These are phyloP conservation scores for Candida chilensis DNA, from an alignment of 805 yeast genomes.

Conservation along the genomic window DNA sequence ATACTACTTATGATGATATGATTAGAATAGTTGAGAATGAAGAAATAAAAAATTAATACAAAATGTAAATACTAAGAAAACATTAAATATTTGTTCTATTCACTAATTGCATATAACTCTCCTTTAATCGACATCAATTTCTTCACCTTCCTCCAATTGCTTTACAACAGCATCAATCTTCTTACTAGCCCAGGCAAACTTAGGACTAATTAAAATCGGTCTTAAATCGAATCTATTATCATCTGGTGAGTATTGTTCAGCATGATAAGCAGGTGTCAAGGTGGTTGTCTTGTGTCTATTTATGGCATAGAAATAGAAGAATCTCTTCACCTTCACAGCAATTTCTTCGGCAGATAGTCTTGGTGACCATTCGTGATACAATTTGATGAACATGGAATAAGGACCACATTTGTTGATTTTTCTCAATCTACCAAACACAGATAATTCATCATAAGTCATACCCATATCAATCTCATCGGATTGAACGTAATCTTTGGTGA, in stretches of 20 bases:
- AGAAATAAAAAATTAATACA: background rate
- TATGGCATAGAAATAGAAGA: constrained; percentile 89
- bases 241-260: constrained; percentile 97
- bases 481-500: constrained; percentile 85
- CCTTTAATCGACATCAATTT: background rate
- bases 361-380: constrained; percentile 90
- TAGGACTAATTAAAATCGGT: constrained; percentile 89
- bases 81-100: too few relatives aligned
- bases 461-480: constrained; percentile 99
- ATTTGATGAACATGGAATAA: constrained; percentile 83
- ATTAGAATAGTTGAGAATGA: too few relatives aligned
- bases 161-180: constrained; percentile 77
- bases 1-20: too few relatives aligned
- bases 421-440: constrained; percentile 83
- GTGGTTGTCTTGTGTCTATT: constrained; percentile 97
- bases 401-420: constrained; percentile 96
- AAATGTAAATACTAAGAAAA: background rate
- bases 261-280: constrained; percentile 95
- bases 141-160: constrained; percentile 29
- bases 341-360: constrained; percentile 73
- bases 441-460: constrained; percentile 89
- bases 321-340: constrained; percentile 86
- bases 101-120: too few relatives aligned
- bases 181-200: constrained; percentile 82
- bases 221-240: constrained; percentile 94